A percentile compares a stretch with the other conserved stretches of the same genome.
These are phyloP conservation scores for Zasmidium citrigriseum DNA, from an alignment of 2,329 filamentous ascomycete genomes.

Conservation along the genomic window DNA sequence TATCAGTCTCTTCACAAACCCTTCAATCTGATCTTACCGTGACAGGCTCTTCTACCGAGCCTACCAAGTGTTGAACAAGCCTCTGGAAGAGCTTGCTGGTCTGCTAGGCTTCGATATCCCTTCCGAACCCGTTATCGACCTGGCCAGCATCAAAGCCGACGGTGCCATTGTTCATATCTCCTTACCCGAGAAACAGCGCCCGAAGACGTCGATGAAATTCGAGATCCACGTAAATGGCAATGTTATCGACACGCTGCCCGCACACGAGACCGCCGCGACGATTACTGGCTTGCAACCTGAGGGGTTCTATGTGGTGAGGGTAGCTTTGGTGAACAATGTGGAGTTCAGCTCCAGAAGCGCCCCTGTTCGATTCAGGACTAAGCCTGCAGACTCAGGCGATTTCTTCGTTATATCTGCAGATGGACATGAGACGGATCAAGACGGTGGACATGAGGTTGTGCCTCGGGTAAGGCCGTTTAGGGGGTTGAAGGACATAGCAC, in stretches of 20 bases:
- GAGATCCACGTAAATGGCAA: constrained; percentile 86
- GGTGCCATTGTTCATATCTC: constrained; percentile 92
- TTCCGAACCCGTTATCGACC: constrained; percentile 81
- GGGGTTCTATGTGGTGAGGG: constrained; percentile 89
- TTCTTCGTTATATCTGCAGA: constrained; percentile 39
- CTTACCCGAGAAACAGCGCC: constrained; percentile 39
- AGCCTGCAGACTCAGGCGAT: constrained; percentile 44
- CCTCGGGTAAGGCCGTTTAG: constrained; percentile 54
- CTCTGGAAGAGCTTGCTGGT: constrained; percentile 84
- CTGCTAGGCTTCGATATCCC: constrained; percentile 91
- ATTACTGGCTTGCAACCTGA: constrained; percentile 84
- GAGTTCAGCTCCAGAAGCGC: constrained; percentile 91
- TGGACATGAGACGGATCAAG: constrained; percentile 33
- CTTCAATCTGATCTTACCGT: background rate
- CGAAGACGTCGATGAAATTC: constrained; percentile 76
- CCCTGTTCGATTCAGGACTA: constrained; percentile 79
- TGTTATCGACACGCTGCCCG: constrained; percentile 79
- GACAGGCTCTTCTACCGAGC: constrained; percentile 70
- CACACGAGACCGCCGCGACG: constrained; percentile 82
- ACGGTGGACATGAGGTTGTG: constrained; percentile 50
- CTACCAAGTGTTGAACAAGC: constrained; percentile 85
- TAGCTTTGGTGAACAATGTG: constrained; percentile 85
- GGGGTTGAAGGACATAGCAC: constrained; percentile 52
- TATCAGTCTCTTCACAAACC: background rate
- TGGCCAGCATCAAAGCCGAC: constrained; percentile 84